Base-by-base conservation (phyloP, 2,329 filamentous ascomycete genomes). In the Colletotrichum horii region DNA sequence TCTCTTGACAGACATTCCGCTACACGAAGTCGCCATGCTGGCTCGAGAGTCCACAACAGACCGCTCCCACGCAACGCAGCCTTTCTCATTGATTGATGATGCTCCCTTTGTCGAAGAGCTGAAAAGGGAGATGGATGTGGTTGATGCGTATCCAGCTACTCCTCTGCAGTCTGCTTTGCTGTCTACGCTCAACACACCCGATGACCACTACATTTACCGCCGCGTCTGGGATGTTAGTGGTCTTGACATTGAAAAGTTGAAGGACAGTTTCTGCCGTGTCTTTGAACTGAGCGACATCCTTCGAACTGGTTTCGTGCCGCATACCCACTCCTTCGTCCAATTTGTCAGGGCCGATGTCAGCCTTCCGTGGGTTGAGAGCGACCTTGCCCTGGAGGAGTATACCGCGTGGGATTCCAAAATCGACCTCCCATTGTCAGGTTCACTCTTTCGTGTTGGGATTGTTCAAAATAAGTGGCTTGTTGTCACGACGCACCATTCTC, bases 401-500 rank as follows among this genome's bases (percentile, higher is more conserved):
- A 24, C 26, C n/a, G 15, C 32, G 36, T 11, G 7, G 22, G n/a
- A 43, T 12, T 12, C 24, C 12, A 19, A 52, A 7, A 22, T 28
- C 14, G 19, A 55, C 19, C 26, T 43, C 14, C n/a, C 19, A 8
- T 34, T 66, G 4, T 24, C n/a, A 22, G 34, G 43, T 12, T 26
- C 64, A 14, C 43, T 66, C n/a, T 66, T 43, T 19, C 12, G 34
- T 14, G 34, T 22, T 22, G 64, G 12, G 30, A 38, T 69, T 36
- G 32, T 67, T 14, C 19, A 19, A n/a, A 19, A 43, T 15, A 15
- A 34, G 19, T 65, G 77, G 16, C 73, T 84, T 2, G 79, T 81
- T 1, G 77, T 83, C 14, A 80, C 80, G 2, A 82, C 82, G 77
- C 82, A 84, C 62, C 82, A 84, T 66, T 79, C 81, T 7, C 78